phyloP scores from a whole-genome alignment of 345 rosid species.

The Brassica juncea region DNA sequence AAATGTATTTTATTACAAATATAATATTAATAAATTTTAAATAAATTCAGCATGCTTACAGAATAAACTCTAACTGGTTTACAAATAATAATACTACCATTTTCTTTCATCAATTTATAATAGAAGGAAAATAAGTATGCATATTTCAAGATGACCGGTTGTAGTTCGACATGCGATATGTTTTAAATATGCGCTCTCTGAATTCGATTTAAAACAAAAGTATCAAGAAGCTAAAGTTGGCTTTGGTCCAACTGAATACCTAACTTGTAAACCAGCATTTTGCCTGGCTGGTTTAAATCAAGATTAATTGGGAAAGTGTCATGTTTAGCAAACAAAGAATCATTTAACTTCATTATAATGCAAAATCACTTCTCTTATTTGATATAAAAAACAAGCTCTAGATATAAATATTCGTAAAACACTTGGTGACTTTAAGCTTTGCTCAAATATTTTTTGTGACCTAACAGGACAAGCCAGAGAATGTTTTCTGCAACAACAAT shows the following conservation, averaged over 20 bases:
- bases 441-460: not conserved
- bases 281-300: no score
- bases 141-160: not conserved
- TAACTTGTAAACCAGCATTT: no score
- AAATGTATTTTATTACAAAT: not conserved
- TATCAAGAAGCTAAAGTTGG: not conserved
- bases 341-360: not conserved
- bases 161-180: not conserved
- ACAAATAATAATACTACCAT: not conserved
- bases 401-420: not conserved
- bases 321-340: not conserved
- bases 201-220: not conserved
- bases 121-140: not conserved
- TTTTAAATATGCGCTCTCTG: not conserved
- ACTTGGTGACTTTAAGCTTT: not conserved
- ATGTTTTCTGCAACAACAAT: not conserved
- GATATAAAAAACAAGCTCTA: not conserved
- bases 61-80: not conserved
- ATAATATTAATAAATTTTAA: not conserved
- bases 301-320: no score
- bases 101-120: not conserved
- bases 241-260: not conserved
- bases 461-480: not conserved
- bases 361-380: not conserved
- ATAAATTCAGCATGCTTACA: not conserved